Conservation (phyloP, 2,329 filamentous ascomycete species). For the Chaetomium olivaceum region DNA sequence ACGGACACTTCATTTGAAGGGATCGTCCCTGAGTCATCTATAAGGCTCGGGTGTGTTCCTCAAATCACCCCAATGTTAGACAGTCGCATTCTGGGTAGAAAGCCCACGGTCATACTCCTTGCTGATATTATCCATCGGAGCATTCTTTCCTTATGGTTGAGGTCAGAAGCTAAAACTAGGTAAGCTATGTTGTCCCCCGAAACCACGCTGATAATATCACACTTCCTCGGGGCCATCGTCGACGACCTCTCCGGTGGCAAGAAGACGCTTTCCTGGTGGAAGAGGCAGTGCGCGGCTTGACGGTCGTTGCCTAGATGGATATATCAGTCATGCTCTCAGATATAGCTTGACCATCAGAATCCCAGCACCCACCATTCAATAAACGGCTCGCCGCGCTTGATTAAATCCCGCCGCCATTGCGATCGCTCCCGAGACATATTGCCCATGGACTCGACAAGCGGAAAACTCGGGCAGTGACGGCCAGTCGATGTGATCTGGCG, state of each 20-base stretch:
- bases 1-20: no score
- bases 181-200: no score
- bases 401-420: not conserved
- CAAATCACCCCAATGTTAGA: no score
- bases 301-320: not conserved
- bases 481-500: constrained; percentile 20
- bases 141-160: no score
- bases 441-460: not conserved
- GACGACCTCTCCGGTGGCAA: constrained; percentile 10
- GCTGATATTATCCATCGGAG: no score
- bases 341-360: not conserved
- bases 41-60: no score
- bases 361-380: constrained; percentile 8
- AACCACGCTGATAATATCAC: not conserved
- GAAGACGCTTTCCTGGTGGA: not conserved
- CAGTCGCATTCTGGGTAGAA: no score
- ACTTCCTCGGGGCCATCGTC: not conserved
- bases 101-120: no score
- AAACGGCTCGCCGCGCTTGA: constrained; percentile 1
- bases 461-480: constrained; percentile 12
- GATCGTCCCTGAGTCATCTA: no score
- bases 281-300: not conserved
- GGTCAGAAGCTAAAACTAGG: no score
- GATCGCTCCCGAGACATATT: not conserved
- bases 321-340: not conserved